Conservation (phyloP, 2,329 filamentous ascomycete species). For the Ampelomyces quisqualis region DNA sequence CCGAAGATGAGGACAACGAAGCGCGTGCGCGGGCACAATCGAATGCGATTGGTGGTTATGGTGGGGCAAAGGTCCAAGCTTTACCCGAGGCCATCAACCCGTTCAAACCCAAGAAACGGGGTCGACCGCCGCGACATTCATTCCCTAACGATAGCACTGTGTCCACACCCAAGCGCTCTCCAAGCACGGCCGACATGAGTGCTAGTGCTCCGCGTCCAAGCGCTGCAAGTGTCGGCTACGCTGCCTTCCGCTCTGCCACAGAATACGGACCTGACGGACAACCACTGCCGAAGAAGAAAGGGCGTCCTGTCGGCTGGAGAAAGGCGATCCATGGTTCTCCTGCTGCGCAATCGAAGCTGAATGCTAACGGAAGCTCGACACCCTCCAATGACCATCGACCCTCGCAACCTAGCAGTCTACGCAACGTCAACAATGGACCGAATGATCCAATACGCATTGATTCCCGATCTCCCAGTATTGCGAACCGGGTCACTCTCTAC, state of each 20-base stretch:
- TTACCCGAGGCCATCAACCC: slow-evolving; percentile 35
- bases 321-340: slow-evolving; percentile 49
- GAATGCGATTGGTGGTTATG: slow-evolving; percentile 24
- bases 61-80: slow-evolving; percentile 30
- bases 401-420: slow-evolving; percentile 29
- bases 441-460: slow-evolving; percentile 26
- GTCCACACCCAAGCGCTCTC: slow-evolving; percentile 17
- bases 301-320: slow-evolving; percentile 53
- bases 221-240: slow-evolving; percentile 42
- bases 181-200: slow-evolving; percentile 23
- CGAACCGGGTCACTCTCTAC: slow-evolving; percentile 36
- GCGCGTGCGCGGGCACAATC: slow-evolving; percentile 16
- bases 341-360: slow-evolving; percentile 25
- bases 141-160: slow-evolving; percentile 22
- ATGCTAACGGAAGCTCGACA: slow-evolving; percentile 20
- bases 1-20: slow-evolving; percentile 27
- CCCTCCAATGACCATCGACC: slow-evolving; percentile 13
- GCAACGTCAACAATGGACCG: slow-evolving; percentile 19
- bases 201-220: slow-evolving; percentile 26
- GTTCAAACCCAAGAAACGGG: slow-evolving; percentile 36
- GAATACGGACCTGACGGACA: slow-evolving; percentile 37
- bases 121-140: slow-evolving; percentile 41
- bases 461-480: slow-evolving; percentile 37
- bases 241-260: slow-evolving; percentile 43
- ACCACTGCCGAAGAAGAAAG: slow-evolving; percentile 48